Base-by-base conservation (phyloP, 1,284 basidiomycete species). In the Boletus austroedulis region DNA sequence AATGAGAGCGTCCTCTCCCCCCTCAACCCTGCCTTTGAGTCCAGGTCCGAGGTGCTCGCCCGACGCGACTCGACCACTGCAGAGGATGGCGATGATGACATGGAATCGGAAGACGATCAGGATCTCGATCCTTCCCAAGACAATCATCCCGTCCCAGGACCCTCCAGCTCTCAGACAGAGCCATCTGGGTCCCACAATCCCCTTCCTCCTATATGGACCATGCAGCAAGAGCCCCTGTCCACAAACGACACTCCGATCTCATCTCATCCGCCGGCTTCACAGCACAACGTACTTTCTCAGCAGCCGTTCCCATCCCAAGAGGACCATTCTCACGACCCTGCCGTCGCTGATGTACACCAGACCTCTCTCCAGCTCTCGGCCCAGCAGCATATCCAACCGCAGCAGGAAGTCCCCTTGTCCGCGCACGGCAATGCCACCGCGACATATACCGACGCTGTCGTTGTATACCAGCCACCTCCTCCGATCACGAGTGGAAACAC, bases 1-100 rank as follows among this genome's bases (percentile, higher is more conserved):
- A 72, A 73, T 4, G 67, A 72, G 48, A 73, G 62, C 31, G 73
- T 74, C 19, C 69, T 70, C 43, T 71, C 67, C 21, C 75, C 76
- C 26, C 66, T 77, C 54, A 76, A 75, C 41, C 67, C 75, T 48
- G 69, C 71, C 24, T 77, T 77, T 55, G 71, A 72, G 55, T 63
- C 65, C 41, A 66, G 67, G 29, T 62, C 68, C 19, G 73, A 74
- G 38, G 63, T 60, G 19, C 63, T 66, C 24, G 61, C 63, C 43
- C 67, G 66, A 36, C 69, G 65, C 29, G 60, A 64, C 53, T 70
- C 72, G 14, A 59, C 70, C 28, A 62, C 61, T 38, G 71, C 58
- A 48, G 72, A 73, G 9, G 70, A 75, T 36, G 71, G 53, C 40
- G 69, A 71, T 29, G 72, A 75, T 55, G 73, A 72, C 53, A 72